Evolutionary conservation across 2,329 filamentous ascomycete species (phyloP).

Genomic region (Elsinoe australis): DNA sequence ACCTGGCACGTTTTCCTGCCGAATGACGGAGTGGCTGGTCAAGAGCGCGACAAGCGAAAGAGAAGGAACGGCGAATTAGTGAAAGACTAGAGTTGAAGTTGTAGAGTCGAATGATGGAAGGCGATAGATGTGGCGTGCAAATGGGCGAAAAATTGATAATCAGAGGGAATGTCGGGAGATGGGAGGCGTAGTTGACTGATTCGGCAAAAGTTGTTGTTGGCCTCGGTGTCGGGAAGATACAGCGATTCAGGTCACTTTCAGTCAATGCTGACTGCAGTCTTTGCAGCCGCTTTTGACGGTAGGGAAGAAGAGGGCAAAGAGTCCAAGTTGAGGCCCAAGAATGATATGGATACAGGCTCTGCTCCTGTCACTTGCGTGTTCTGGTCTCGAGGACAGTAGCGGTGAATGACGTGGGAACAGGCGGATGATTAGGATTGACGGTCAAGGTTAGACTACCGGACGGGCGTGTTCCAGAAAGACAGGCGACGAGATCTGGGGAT

Average conservation of each 20-base stretch:
- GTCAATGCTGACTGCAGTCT: slow-evolving; percentile 5
- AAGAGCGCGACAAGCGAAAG: not conserved
- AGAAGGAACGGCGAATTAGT: not conserved
- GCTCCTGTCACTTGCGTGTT: not conserved
- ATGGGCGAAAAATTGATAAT: not conserved
- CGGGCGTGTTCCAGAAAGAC: slow-evolving; percentile 15
- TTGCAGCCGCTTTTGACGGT: not conserved
- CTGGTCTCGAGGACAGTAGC: slow-evolving; percentile 13
- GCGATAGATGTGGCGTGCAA: not conserved
- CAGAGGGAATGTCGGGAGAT: not conserved
- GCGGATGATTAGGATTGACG: slow-evolving; percentile 12
- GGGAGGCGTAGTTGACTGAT: not conserved
- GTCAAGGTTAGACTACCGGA: slow-evolving; percentile 10
- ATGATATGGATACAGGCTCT: slow-evolving; percentile 3
- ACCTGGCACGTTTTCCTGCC: slow-evolving; percentile 15
- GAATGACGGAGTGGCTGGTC: slow-evolving; percentile 13
- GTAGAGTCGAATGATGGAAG: not conserved
- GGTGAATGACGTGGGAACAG: slow-evolving; percentile 16
- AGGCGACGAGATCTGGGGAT: not conserved
- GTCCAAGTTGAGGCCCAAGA: not conserved
- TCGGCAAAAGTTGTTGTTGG: slow-evolving; percentile 10
- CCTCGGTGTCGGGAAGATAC: not conserved
- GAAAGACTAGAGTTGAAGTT: slow-evolving; percentile 15
- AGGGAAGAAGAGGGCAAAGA: not conserved
- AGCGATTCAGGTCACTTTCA: not conserved